These are phyloP conservation scores for Scedosporium apiospermum DNA, from an alignment of 2,329 filamentous ascomycete species.

Conservation along the genomic window DNA sequence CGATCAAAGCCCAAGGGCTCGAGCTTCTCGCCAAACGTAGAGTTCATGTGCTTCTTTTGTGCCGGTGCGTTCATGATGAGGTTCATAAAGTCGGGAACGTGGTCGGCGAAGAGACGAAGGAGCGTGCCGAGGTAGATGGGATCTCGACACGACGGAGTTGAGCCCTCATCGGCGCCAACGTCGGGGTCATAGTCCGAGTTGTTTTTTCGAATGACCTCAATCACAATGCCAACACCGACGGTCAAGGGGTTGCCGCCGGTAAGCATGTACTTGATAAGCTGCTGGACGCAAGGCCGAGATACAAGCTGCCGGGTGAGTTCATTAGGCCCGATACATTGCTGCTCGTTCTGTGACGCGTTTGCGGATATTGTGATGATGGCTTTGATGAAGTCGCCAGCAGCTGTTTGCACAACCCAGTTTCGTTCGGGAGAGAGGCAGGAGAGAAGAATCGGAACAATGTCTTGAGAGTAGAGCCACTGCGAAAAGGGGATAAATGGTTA, in stretches of 20 bases:
- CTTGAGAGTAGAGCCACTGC: slow-evolving; percentile 84
- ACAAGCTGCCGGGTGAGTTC: slow-evolving; percentile 92
- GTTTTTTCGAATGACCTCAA: slow-evolving; percentile 98
- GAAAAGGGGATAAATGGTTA: background rate
- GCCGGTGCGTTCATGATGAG: slow-evolving; percentile 72
- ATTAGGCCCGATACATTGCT: slow-evolving; percentile 97
- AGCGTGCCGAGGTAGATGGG: slow-evolving; percentile 93
- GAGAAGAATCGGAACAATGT: slow-evolving; percentile 78
- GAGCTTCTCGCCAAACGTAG: slow-evolving; percentile 83
- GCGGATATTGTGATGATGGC: slow-evolving; percentile 98
- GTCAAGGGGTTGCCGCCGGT: slow-evolving; percentile 88
- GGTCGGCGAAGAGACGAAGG: slow-evolving; percentile 77
- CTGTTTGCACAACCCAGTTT: slow-evolving; percentile 85
- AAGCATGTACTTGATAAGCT: slow-evolving; percentile 86
- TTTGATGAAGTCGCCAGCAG: slow-evolving; percentile 94
- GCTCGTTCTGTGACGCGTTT: slow-evolving; percentile 95
- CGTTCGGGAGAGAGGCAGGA: slow-evolving; percentile 80
- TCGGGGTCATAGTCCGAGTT: slow-evolving; percentile 98
- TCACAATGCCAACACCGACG: slow-evolving; percentile 93
- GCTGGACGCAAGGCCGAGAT: slow-evolving; percentile 72
- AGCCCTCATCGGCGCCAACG: slow-evolving; percentile 69
- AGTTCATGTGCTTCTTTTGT: slow-evolving; percentile 65
- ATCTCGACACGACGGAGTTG: slow-evolving; percentile 73
- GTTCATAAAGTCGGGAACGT: slow-evolving; percentile 89
- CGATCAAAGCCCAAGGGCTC: slow-evolving; percentile 94